Evolutionary conservation across 202 grass and related monocot species (phyloP).

Genomic region (Alloteropsis angusta): DNA sequence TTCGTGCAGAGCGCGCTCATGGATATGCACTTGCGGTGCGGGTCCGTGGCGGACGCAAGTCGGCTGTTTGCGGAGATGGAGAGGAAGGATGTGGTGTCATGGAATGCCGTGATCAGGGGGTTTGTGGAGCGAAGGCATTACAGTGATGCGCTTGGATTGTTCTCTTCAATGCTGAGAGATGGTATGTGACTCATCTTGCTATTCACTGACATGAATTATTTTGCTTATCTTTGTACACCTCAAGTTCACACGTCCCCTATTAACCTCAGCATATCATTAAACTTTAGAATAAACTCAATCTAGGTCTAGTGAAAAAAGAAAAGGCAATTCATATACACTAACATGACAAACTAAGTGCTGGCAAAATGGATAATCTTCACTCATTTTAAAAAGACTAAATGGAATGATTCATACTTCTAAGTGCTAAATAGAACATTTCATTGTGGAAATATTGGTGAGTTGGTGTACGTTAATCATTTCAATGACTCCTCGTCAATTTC

Average conservation of each 20-base stretch:
- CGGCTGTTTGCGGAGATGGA: slow-evolving; percentile 43
- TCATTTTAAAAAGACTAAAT: not conserved
- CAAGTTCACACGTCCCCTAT: not conserved
- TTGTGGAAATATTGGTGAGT: not conserved
- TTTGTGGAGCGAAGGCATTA: slow-evolving; percentile 38
- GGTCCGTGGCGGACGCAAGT: slow-evolving; percentile 35
- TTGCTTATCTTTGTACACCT: not conserved
- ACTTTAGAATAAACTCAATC: not conserved
- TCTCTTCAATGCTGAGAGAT: slow-evolving; percentile 49
- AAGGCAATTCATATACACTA: not conserved
- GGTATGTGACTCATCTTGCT: slow-evolving; percentile 36
- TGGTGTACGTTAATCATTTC: not conserved
- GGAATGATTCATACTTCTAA: not conserved
- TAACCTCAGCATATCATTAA: not conserved
- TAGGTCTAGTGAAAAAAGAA: not conserved
- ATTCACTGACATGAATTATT: not conserved
- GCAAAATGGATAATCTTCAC: not conserved
- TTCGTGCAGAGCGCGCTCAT: slow-evolving; percentile 74
- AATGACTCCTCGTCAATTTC: not conserved
- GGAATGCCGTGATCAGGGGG: slow-evolving; percentile 72
- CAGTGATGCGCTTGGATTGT: slow-evolving; percentile 38
- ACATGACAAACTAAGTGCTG: not conserved
- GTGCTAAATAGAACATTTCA: not conserved
- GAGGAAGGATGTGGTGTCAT: slow-evolving; percentile 58
- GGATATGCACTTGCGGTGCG: slow-evolving; percentile 66